Evolutionary conservation across 1,284 basidiomycete genomes (phyloP).

Genomic region (Ustilago tritici): DNA sequence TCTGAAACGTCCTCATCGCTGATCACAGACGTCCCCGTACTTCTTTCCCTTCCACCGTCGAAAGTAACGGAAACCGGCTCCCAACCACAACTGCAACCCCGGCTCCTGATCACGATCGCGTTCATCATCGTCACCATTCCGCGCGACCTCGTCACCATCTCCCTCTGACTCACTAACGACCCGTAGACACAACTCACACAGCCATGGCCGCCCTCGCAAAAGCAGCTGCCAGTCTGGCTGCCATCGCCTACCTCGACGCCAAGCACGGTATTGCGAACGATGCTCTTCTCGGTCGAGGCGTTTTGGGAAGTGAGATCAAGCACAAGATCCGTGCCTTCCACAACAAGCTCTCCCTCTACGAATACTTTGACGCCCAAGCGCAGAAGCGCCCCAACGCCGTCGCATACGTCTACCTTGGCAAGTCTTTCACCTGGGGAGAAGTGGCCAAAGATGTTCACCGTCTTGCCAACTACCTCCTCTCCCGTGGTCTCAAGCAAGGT

Average conservation of each 20-base stretch:
- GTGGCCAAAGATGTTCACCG: slow-evolving; percentile 52
- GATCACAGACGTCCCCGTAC: neutral
- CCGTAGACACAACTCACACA: neutral
- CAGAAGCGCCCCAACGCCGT: slow-evolving; percentile 47
- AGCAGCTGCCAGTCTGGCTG: slow-evolving; percentile 58
- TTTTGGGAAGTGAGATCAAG: slow-evolving; percentile 32
- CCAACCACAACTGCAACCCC: neutral
- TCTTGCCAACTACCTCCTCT: slow-evolving; percentile 60
- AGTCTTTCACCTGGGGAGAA: slow-evolving; percentile 57
- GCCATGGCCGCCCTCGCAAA: slow-evolving; percentile 51
- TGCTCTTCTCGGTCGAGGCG: slow-evolving; percentile 39
- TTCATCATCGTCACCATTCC: neutral
- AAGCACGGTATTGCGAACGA: slow-evolving; percentile 58
- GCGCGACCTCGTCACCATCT: neutral
- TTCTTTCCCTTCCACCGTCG: neutral
- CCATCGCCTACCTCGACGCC: slow-evolving; percentile 63
- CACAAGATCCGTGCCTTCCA: slow-evolving; percentile 47
- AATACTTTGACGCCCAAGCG: slow-evolving; percentile 54
- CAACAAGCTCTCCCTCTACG: slow-evolving; percentile 58
- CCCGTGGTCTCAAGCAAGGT: slow-evolving; percentile 52
- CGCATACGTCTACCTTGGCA: slow-evolving; percentile 62
- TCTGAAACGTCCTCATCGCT: neutral
- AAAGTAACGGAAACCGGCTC: slow-evolving; percentile 6
- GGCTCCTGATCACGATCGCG: neutral
- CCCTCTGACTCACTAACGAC: neutral